These are phyloP conservation scores for Antarctomyces pellizariae DNA, from an alignment of 495 filamentous ascomycete species.

Conservation along the genomic window DNA sequence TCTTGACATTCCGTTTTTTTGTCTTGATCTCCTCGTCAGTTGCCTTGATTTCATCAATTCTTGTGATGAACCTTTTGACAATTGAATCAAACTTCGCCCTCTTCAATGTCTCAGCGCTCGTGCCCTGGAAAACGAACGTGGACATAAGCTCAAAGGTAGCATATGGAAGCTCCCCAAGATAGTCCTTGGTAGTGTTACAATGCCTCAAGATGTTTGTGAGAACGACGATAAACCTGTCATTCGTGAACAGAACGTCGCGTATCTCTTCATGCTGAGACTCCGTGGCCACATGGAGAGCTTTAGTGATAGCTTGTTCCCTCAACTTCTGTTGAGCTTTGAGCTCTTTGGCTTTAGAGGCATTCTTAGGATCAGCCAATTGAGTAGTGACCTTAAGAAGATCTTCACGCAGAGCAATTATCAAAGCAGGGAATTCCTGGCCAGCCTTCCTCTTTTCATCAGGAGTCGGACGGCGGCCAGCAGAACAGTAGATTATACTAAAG, in stretches of 20 bases:
- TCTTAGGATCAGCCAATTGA: conserved; percentile 6
- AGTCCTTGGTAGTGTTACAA: conserved; percentile 40
- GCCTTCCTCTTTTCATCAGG: conserved; percentile 9
- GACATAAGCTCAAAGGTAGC: conserved; percentile 43
- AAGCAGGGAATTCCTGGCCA: conserved; percentile 12
- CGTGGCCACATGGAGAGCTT: conserved; percentile 18
- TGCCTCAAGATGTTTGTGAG: conserved; percentile 40
- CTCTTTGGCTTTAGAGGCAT: conserved; percentile 5
- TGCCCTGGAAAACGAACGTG: too few relatives aligned
- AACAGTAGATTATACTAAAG: conserved; percentile 13
- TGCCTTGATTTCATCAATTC: too few relatives aligned
- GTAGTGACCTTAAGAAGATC: conserved; percentile 11
- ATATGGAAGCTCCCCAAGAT: conserved; percentile 33
- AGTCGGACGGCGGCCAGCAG: conserved; percentile 7
- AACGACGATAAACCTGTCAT: conserved; percentile 20
- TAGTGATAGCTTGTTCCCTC: conserved; percentile 9
- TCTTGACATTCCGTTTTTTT: too few relatives aligned
- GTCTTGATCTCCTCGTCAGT: too few relatives aligned
- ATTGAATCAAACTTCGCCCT: conserved; percentile 45
- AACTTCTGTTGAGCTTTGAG: conserved; percentile 7
- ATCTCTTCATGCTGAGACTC: conserved; percentile 39
- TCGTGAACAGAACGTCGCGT: conserved; percentile 27
- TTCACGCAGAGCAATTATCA: conserved; percentile 10
- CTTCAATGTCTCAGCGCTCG: conserved; percentile 35
- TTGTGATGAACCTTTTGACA: conserved; percentile 22